Evolutionary conservation across 495 filamentous ascomycete genomes (phyloP), one percentile per base, ranked within the genome.

Genomic region (Trichoderma virens): DNA sequence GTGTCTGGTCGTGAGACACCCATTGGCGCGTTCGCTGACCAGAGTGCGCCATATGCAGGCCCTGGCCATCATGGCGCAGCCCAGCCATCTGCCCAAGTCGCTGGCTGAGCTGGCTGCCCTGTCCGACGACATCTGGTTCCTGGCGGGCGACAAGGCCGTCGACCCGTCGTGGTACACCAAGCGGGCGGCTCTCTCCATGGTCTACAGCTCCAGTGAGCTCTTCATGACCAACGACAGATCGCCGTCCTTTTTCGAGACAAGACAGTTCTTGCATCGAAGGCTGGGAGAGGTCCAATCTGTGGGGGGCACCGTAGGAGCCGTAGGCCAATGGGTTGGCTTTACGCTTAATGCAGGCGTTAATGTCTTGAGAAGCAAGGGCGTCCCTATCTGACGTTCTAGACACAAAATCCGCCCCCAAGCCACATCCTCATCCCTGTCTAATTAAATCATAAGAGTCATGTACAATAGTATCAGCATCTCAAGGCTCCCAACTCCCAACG

Each of bases 151-250:
- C 72, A 76, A 76, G 5, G 84, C 85, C 16, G 89, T 97, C 66
- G 93, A 97, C 71, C 82, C 85, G 0, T 83, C 82, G 13, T 98
- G 94, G 94, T 98, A 98, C 72, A 90, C 92, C 63, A 94, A 94
- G 73, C 86, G 94, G 6, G 84, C 88, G 6, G 85, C 85, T 1
- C 78, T 98, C 5, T 84, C 88, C 3, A 80, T 85, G 13, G 85
- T 97, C 67, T 98, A 98, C 71, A 89, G 91, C 28, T 88, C 86
- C 43, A 84, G 88, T 31, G 94, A 98, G 74, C 77, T 97, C 3
- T 92, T 92, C 74, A 96, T 97, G 93, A 98, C 92, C 18, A 88
- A 88, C 54, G 95, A 98, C 72, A 75, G 72, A 63, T 89, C 85
- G 0, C 72, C 79, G 0, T 85, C 83, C 16, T 90, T 87, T 67